These are phyloP conservation scores for Globisporangium lucens DNA, from an alignment of 352 stramenopile genomes.

Conservation along the genomic window DNA sequence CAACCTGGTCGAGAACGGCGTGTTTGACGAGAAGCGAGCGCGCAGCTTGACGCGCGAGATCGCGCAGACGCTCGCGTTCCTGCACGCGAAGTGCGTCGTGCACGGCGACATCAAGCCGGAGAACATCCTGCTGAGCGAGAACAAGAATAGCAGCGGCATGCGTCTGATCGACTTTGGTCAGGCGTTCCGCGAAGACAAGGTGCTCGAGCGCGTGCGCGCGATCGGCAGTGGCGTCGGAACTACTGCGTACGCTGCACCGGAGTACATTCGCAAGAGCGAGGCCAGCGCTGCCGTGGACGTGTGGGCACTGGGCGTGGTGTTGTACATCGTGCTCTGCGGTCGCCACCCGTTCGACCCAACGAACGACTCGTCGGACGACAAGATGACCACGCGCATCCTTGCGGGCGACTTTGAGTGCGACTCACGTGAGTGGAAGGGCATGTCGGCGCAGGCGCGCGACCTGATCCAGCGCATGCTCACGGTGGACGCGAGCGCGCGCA, in stretches of 20 bases:
- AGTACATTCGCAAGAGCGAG: slow-evolving; percentile 30
- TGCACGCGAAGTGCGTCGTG: slow-evolving; percentile 82
- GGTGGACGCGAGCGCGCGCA: slow-evolving; percentile 35
- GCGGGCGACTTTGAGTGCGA: slow-evolving; percentile 35
- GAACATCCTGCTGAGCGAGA: slow-evolving; percentile 60
- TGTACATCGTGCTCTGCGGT: slow-evolving; percentile 53
- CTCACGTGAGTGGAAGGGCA: slow-evolving; percentile 28
- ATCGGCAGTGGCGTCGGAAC: slow-evolving; percentile 27
- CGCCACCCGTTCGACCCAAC: slow-evolving; percentile 55
- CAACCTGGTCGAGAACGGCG: slow-evolving; percentile 37
- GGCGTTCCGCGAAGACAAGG: slow-evolving; percentile 36
- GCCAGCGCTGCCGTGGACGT: slow-evolving; percentile 45
- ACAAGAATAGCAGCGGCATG: slow-evolving; percentile 25
- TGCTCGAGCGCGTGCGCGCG: slow-evolving; percentile 1
- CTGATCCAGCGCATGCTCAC: slow-evolving; percentile 44
- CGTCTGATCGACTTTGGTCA: slow-evolving; percentile 82
- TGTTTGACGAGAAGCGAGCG: slow-evolving; percentile 35
- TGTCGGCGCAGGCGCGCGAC: slow-evolving; percentile 39
- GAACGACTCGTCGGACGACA: slow-evolving; percentile 41
- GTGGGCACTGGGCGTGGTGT: slow-evolving; percentile 53
- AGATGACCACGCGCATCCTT: slow-evolving; percentile 38
- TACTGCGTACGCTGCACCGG: slow-evolving; percentile 38
- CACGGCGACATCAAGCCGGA: slow-evolving; percentile 83
- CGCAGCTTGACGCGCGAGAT: slow-evolving; percentile 35
- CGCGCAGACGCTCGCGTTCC: slow-evolving; percentile 29